Base-by-base conservation (phyloP, 148 eudicot genomes). In the Chenopodium quinoa region DNA sequence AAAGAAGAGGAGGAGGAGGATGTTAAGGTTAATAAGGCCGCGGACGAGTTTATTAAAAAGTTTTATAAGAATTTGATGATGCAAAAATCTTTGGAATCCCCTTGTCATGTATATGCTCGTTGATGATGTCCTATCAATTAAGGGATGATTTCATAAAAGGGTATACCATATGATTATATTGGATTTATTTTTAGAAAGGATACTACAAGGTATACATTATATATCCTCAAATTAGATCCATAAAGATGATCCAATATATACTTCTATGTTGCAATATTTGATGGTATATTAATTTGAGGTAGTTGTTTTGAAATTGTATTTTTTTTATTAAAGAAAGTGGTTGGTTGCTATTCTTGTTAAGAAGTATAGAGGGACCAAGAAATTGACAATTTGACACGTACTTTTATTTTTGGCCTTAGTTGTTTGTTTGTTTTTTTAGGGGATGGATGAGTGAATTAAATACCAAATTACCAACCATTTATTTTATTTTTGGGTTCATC, bases 21-120 rank as follows among this genome's bases (percentile, higher is more conserved):
- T 37, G 34, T 64, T 16, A 88, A 86, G 62, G 88, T 93, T 63
- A 90, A 89, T 75, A 86, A 86, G 79, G 92, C 89, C 5, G 95
- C 97, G 5, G 97, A 90, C 22, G 97, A 91, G 52, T 93, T 93
- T 47, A 93, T 93, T 58, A 86, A 85, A 50, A 87, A 86, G 66
- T 93, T 93, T 69, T 92, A 93, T 32, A 87, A 73, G 71, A 86
- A 93, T 44, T 83, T 93, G 82, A 89, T 77, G 87, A 80, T 85
- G 79, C 91, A 93, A 74, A 89, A 87, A 73, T 80, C 74, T 54
- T 77, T 85, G 56, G 89, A 87, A 64, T 86, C 92, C 4, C 93
- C 93, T 0, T 89, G 83, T 69, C 88, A 84, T 29, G 12, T 62
- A 8, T 78, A 82, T 85, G 82, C 80, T n/a, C 76, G 79, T 63